phyloP scores from a whole-genome alignment of 192 early-diverging fungal species.

The Backusella macrospora region DNA sequence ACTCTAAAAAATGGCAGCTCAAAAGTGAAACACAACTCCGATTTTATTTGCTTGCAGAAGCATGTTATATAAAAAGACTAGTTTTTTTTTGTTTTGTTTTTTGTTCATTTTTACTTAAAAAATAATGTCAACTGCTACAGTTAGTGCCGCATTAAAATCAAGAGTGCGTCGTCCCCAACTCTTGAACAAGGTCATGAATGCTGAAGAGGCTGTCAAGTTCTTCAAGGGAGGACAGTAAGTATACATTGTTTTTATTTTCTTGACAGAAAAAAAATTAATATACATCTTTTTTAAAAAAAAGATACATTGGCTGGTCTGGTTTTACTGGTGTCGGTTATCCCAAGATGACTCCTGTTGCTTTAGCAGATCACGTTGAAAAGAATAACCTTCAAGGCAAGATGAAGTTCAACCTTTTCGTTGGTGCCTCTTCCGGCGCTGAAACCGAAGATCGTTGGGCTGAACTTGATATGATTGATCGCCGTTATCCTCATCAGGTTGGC shows the following conservation, averaged over 20 bases:
- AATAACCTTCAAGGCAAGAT: slow-evolving; percentile 48
- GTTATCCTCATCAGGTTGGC: slow-evolving; percentile 49
- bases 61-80: slow-evolving; percentile 5
- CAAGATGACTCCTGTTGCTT: slow-evolving; percentile 41
- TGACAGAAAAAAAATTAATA: neutral
- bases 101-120: slow-evolving; percentile 7
- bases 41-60: neutral
- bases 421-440: slow-evolving; percentile 41
- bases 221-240: slow-evolving; percentile 47
- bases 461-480: slow-evolving; percentile 46
- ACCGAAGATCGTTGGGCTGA: slow-evolving; percentile 43
- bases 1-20: neutral
- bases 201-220: slow-evolving; percentile 39
- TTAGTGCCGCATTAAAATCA: slow-evolving; percentile 36
- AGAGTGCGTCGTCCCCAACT: slow-evolving; percentile 40
- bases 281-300: neutral
- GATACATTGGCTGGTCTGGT: slow-evolving; percentile 38
- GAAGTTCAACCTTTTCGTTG: slow-evolving; percentile 48
- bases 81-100: slow-evolving; percentile 13
- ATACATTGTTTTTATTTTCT: neutral
- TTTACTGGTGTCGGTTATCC: slow-evolving; percentile 50
- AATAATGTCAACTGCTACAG: slow-evolving; percentile 25
- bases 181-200: slow-evolving; percentile 40
- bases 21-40: slow-evolving; percentile 4
- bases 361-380: slow-evolving; percentile 49